phyloP scores from a whole-genome alignment of 306 rosid genomes.

The Trichosanthes cucumerina region DNA sequence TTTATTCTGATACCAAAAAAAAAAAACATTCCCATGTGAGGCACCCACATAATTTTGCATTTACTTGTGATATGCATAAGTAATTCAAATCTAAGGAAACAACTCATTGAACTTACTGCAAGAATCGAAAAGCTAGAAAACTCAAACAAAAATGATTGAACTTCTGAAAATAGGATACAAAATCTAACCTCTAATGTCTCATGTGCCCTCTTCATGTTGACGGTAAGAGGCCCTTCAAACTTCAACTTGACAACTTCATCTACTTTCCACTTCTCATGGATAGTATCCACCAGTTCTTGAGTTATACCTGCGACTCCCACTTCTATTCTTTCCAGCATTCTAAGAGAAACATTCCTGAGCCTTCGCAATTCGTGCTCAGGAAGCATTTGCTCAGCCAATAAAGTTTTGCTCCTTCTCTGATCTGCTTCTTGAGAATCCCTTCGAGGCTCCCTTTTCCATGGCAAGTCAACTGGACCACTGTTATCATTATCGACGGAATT shows the following conservation, averaged over 20 bases:
- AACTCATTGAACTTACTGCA: not conserved
- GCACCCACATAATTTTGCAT: conserved; percentile 5
- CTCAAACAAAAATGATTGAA: not conserved
- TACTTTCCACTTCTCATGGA: conserved; percentile 57
- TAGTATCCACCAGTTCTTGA: conserved; percentile 51
- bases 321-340: conserved; percentile 61
- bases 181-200: conserved; percentile 53
- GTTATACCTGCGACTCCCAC: conserved; percentile 74
- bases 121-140: not conserved
- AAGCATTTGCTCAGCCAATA: conserved; percentile 45
- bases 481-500: not conserved
- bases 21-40: not conserved
- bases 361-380: conserved; percentile 74
- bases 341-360: conserved; percentile 69
- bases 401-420: conserved; percentile 37
- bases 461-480: conserved; percentile 13
- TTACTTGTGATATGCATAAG: not conserved
- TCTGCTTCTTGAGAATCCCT: conserved; percentile 20
- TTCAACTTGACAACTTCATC: conserved; percentile 81
- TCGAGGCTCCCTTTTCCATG: conserved; percentile 18
- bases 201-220: conserved; percentile 74
- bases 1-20: conserved; percentile 37
- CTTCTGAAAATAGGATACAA: not conserved
- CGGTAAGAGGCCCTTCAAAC: conserved; percentile 59
- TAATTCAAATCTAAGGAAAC: not conserved